Conservation (phyloP, 768 basidiomycete species). For the Terana coerulea region DNA sequence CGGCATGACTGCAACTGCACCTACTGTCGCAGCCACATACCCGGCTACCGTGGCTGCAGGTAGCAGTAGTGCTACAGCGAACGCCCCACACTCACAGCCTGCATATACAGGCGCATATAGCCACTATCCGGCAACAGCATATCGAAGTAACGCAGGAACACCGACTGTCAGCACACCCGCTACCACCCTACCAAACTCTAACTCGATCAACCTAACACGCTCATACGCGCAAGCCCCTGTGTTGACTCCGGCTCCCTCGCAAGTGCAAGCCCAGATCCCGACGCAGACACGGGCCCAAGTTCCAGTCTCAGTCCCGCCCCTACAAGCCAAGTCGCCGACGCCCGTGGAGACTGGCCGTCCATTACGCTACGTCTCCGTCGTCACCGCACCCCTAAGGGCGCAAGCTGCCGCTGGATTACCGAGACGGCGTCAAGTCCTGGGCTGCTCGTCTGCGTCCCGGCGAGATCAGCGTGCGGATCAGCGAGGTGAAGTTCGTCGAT, state of each 20-base stretch:
- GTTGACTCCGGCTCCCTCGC: neutral
- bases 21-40: neutral
- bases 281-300: constrained; percentile 20
- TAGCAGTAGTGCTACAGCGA: neutral
- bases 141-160: constrained; percentile 29
- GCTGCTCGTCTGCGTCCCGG: constrained; percentile 54
- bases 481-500: constrained; percentile 45
- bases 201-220: constrained; percentile 5
- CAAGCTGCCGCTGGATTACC: constrained; percentile 53
- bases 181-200: constrained; percentile 16
- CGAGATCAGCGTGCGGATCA: constrained; percentile 55
- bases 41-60: no score
- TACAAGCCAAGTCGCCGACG: constrained; percentile 16
- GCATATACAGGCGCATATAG: constrained; percentile 8
- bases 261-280: constrained; percentile 23
- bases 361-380: constrained; percentile 50
- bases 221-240: constrained; percentile 15
- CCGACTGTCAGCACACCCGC: constrained; percentile 14
- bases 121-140: constrained; percentile 53
- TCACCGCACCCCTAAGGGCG: constrained; percentile 59
- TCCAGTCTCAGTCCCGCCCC: constrained; percentile 4
- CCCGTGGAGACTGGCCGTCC: constrained; percentile 14
- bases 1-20: constrained; percentile 1
- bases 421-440: constrained; percentile 75
- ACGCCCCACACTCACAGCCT: neutral